Percentiles rank a stretch among this genome's conserved stretches.
Evolutionary conservation across 1,284 basidiomycete genomes (phyloP).

Genomic region (Vanrija humicola): DNA sequence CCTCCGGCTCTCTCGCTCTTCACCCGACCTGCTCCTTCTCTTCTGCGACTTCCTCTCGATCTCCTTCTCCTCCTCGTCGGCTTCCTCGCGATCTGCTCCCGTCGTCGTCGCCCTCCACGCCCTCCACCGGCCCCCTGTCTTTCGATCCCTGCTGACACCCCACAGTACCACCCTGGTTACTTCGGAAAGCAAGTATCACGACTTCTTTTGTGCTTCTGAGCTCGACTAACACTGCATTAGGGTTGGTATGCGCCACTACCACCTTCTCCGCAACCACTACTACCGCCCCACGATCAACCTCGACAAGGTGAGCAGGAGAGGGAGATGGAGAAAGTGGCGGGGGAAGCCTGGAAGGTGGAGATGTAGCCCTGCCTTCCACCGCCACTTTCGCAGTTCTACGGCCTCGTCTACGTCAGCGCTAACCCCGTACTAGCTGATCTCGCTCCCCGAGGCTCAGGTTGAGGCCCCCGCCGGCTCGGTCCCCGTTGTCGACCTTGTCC

Average conservation of each 20-base stretch:
- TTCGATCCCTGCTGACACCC: not conserved
- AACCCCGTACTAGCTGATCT: conserved; percentile 38
- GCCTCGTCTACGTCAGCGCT: conserved; percentile 72
- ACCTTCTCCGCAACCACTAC: conserved; percentile 83
- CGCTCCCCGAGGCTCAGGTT: conserved; percentile 50
- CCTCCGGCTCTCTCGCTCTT: no score
- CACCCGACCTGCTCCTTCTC: no score
- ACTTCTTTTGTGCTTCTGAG: no score
- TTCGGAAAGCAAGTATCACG: conserved; percentile 67
- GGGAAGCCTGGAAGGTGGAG: no score
- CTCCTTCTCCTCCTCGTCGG: no score
- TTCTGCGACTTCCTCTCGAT: not conserved
- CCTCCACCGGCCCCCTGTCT: not conserved
- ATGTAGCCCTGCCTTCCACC: no score
- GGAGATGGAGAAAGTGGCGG: no score
- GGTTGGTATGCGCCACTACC: conserved; percentile 98
- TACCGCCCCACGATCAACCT: conserved; percentile 96
- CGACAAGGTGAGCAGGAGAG: conserved; percentile 60
- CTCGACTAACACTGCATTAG: not conserved
- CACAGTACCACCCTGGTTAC: conserved; percentile 91
- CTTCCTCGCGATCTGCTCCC: not conserved
- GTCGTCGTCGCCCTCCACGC: not conserved
- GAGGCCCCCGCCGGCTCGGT: conserved; percentile 57
- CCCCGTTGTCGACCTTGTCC: conserved; percentile 84
- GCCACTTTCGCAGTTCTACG: conserved; percentile 47